Evolutionary conservation across 768 basidiomycete genomes (phyloP), one percentile per base, ranked within the genome.

Genomic region (Kwoniella sp.): DNA sequence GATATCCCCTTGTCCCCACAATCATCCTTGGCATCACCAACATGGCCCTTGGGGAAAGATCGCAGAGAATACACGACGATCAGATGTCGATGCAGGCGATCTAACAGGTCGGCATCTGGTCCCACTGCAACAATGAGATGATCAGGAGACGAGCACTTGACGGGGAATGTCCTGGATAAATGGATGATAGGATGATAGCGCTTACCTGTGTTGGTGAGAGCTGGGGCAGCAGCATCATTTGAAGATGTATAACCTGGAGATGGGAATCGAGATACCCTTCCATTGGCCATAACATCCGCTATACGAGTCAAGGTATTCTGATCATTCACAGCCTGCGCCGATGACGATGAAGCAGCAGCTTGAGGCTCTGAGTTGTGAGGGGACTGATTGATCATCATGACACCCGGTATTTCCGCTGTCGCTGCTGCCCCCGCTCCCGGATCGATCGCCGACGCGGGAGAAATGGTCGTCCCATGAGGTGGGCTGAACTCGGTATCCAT

Each of bases 241-340:
- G 40, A 44, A 19, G 40, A 44, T 9, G 40, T 44, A 44, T 44
- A 44, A 3, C 40, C 40, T 9, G 40, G 40, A 44, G 40, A 44
- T 3, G 40, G 40, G 17, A 44, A 44, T 19, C 40, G 40, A 10
- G 40, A 44, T 3, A 44, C 40, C 17, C 40, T 44, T 15, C 40
- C 40, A 19, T 44, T 44, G 40, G 40, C 40, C 40, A 44, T 44
- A 15, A 44, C 40, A 44, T 44, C 40, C 40, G 40, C 40, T 44
- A 44, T 44, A 19, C 40, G 40, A 44, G 10, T 44, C 40, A 44
- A 19, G 17, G 40, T 44, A 15, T 44, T 44, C 40, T 44, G 40
- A 44, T 44, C 40, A 19, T 44, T 44, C 10, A 44, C 40, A 44
- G 40, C 40, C 17, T 44, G 40, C 17, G 8, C 17, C 17, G 17